These are phyloP conservation scores for Wallacemonas sp. DNA, from an alignment of 208 protist species.

Conservation along the genomic window DNA sequence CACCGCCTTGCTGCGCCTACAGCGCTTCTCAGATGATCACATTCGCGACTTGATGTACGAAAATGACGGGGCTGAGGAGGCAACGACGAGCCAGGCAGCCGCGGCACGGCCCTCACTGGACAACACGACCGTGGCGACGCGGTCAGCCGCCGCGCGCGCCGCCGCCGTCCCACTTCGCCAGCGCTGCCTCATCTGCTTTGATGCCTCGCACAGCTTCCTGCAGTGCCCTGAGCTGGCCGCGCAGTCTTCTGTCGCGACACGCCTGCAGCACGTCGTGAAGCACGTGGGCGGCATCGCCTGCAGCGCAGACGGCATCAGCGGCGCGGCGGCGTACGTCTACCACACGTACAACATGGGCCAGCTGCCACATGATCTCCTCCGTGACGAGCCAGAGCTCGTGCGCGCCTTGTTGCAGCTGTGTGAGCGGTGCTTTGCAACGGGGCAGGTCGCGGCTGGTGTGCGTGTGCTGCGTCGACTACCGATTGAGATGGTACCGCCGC, in stretches of 20 bases:
- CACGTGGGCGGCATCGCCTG: conserved; percentile 65
- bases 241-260: conserved; percentile 38
- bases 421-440: conserved; percentile 30
- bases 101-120: background rate
- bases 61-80: background rate
- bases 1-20: conserved; percentile 57
- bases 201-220: conserved; percentile 49
- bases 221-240: conserved; percentile 72
- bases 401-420: conserved; percentile 34
- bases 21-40: conserved; percentile 60
- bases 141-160: conserved; percentile 26
- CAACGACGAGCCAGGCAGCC: background rate
- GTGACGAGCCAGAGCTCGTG: conserved; percentile 41
- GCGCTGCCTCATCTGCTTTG: conserved; percentile 74
- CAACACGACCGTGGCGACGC: conserved; percentile 6
- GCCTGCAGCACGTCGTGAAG: conserved; percentile 36
- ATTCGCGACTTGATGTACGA: conserved; percentile 40
- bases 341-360: conserved; percentile 72
- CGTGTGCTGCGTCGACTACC: conserved; percentile 76
- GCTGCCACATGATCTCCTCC: conserved; percentile 50
- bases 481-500: conserved; percentile 53
- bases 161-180: conserved; percentile 59
- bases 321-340: conserved; percentile 72
- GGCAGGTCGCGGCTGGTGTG: conserved; percentile 44
- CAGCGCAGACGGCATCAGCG: conserved; percentile 51